Evolutionary conservation across 75 land plant species (phyloP).

Genomic region (Selaginella tamariscina): DNA sequence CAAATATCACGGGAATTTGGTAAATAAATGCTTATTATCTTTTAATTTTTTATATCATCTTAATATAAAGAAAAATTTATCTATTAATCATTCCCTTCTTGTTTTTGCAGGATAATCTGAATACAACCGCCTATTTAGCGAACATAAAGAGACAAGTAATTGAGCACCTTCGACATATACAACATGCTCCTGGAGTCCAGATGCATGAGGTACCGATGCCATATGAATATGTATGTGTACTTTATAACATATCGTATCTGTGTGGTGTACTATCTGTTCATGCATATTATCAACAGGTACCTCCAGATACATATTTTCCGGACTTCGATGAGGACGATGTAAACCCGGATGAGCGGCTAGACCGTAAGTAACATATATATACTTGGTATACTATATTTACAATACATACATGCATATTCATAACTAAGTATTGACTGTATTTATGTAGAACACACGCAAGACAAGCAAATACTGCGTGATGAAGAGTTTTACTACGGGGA

Average conservation of each 20-base stretch:
- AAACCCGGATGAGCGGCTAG: conserved; percentile 79
- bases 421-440: background rate
- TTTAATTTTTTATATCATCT: conserved; percentile 9
- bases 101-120: conserved; percentile 70
- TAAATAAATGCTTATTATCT: conserved; percentile 21
- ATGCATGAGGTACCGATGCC: conserved; percentile 99
- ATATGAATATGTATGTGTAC: background rate
- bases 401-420: background rate
- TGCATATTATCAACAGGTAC: conserved; percentile 46
- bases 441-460: conserved; percentile 67
- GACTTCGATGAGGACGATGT: conserved; percentile 90
- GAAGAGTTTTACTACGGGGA: conserved; percentile 96
- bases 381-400: background rate
- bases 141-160: conserved; percentile 76
- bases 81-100: background rate
- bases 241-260: background rate
- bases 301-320: conserved; percentile 94
- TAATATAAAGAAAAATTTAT: background rate
- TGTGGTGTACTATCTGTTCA: no score
- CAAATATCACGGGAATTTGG: conserved; percentile 43
- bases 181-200: conserved; percentile 94
- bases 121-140: conserved; percentile 79
- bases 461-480: conserved; percentile 88
- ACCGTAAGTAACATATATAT: conserved; percentile 48
- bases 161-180: conserved; percentile 73